Evolutionary conservation across 2,329 filamentous ascomycete genomes (phyloP).

Genomic region (Penicillium rolfsii): DNA sequence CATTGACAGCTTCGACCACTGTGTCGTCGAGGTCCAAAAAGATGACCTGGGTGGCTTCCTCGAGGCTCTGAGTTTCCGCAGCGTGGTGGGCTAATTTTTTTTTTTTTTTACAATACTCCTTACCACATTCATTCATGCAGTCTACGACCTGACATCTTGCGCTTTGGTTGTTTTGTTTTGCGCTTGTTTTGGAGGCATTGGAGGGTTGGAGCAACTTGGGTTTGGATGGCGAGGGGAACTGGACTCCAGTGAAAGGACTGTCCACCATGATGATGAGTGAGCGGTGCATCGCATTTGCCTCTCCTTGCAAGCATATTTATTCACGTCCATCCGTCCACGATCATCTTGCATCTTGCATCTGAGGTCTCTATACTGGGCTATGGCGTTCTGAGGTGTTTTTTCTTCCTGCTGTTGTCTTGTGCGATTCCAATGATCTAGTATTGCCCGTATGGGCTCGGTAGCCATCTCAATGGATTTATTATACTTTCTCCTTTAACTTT

Average conservation of each 20-base stretch:
- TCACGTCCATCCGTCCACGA: slow-evolving; percentile 17
- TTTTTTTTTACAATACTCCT: slow-evolving; percentile 4
- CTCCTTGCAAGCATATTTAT: slow-evolving; percentile 20
- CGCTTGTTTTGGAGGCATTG: slow-evolving; percentile 20
- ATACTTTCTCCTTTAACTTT: slow-evolving; percentile 16
- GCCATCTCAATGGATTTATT: slow-evolving; percentile 23
- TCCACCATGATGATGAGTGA: slow-evolving; percentile 19
- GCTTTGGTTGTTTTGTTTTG: slow-evolving; percentile 13
- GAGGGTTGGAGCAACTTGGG: slow-evolving; percentile 18
- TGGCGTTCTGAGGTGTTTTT: slow-evolving; percentile 25
- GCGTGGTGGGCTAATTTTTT: slow-evolving; percentile 64
- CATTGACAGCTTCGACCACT: slow-evolving; percentile 97
- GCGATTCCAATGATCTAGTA: slow-evolving; percentile 10
- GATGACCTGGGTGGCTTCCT: slow-evolving; percentile 90
- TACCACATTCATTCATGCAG: slow-evolving; percentile 30
- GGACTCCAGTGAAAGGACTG: slow-evolving; percentile 17
- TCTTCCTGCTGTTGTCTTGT: background rate
- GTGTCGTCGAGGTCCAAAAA: slow-evolving; percentile 96
- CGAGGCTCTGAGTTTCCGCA: slow-evolving; percentile 88
- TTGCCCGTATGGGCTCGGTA: slow-evolving; percentile 10
- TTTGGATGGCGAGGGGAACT: slow-evolving; percentile 19
- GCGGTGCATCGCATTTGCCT: slow-evolving; percentile 21
- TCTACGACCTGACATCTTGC: slow-evolving; percentile 30
- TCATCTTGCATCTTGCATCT: slow-evolving; percentile 30
- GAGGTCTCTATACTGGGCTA: slow-evolving; percentile 21